Base-by-base conservation (phyloP, 805 yeast genomes). In the Yamadazyma sp. region DNA sequence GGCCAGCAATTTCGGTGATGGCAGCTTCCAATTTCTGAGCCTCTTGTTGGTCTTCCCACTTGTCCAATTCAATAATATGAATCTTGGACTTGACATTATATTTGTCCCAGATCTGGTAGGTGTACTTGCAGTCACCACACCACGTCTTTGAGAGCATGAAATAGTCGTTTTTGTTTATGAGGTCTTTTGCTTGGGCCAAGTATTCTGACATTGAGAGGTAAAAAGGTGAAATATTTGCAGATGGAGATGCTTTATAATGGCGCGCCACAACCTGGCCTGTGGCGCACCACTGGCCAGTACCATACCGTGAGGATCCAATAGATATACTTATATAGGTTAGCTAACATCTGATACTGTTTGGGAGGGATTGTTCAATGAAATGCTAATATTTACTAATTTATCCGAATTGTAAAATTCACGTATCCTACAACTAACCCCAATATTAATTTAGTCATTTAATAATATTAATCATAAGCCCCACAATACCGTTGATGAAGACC, bases 121-220 rank as follows among this genome's bases (percentile, higher is more conserved):
- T 76, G 54, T 81, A 84, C 34, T 74, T 78, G 49, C 90, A 83
- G 50, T 84, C 90, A 3, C 87, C 85, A 57, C 93, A 84, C 89
- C 89, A 83, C 13, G 82, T 70, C 48, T 83, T 84, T 27, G 84
- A 76, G 9, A 83, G 54, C 72, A 80, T 74, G 42, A 84, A 66
- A 47, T 59, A 77, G 33, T 65, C 65, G 58, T 80, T 61, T 3
- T 62, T 48, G 7, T 53, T 36, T 38, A 82, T 67, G 38, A 78
- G 59, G 18, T 70, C 59, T 36, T 67, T 59, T 2, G 82, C 87
- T 38, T 24, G 27, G 12, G 16, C 26, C 14, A 30, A 36, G 22
- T 24, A 33, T 24, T 24, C 36, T 10, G 36, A 25, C 36, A 33
- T 33, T 22, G 25, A 4, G 7, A 16, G 4, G 14, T 25, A 12